These are phyloP conservation scores for Paramecium sexaurelia DNA, from an alignment of 73 alveolate genomes.

Conservation along the genomic window DNA sequence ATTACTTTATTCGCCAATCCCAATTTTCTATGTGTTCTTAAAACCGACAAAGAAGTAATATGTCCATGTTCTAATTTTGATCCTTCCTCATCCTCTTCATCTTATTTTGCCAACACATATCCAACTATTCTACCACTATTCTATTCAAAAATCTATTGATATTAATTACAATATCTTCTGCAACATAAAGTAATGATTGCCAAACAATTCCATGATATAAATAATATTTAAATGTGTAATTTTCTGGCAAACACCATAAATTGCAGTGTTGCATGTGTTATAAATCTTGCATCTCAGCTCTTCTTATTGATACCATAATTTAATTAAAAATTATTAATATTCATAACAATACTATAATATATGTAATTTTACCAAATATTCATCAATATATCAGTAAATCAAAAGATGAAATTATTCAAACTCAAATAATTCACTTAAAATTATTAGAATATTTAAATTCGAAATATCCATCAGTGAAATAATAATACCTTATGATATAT, in stretches of 20 bases:
- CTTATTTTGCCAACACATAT: conserved; percentile 77
- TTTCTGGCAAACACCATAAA: conserved; percentile 95
- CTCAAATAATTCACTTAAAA: too few species aligned
- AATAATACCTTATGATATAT: too few species aligned
- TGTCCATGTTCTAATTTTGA: conserved; percentile 86
- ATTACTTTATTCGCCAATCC: conserved; percentile 96
- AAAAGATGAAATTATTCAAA: too few species aligned
- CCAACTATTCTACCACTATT: conserved; percentile 93
- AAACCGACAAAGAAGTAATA: conserved; percentile 93
- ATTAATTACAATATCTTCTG: conserved; percentile 84
- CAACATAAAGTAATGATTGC: conserved; percentile 95
- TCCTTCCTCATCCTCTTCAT: conserved; percentile 83
- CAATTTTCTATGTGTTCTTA: conserved; percentile 93
- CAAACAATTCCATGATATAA: conserved; percentile 93
- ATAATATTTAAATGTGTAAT: conserved; percentile 93
- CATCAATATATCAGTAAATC: too few species aligned
- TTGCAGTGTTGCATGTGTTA: conserved; percentile 74
- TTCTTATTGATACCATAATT: conserved; percentile 64
- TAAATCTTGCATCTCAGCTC: conserved; percentile 63
- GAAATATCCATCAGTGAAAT: too few species aligned
- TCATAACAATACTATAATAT: not conserved
- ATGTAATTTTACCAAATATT: not conserved
- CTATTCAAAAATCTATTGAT: not conserved
- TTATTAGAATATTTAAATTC: too few species aligned
- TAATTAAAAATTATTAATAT: not conserved